phyloP scores from a whole-genome alignment of 345 rosid genomes.

The Acer campestre region DNA sequence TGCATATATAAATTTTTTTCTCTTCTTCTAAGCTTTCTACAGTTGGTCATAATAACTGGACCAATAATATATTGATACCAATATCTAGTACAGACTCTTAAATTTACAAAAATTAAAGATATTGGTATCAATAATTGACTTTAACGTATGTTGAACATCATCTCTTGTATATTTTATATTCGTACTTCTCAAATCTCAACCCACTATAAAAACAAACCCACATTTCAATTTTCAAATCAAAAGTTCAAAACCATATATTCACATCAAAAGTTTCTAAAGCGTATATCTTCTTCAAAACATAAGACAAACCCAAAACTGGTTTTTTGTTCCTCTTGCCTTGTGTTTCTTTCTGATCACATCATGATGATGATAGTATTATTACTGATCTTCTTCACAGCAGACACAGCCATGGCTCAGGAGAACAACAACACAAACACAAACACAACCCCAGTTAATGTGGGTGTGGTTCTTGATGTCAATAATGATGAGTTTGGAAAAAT shows the following conservation, averaged over 20 bases:
- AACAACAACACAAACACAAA: conserved; percentile 4
- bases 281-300: background rate
- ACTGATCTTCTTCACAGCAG: background rate
- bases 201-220: background rate
- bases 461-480: conserved; percentile 52
- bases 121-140: too few relatives aligned
- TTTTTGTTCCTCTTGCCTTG: background rate
- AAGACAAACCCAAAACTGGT: background rate
- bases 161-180: too few relatives aligned
- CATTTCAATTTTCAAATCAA: background rate
- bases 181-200: background rate
- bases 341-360: background rate
- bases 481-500: conserved; percentile 10
- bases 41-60: too few relatives aligned
- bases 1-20: too few relatives aligned
- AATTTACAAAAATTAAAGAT: too few relatives aligned
- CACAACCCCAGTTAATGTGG: conserved; percentile 39
- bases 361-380: too few relatives aligned
- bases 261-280: too few relatives aligned
- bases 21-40: too few relatives aligned
- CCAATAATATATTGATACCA: too few relatives aligned
- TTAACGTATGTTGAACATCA: too few relatives aligned
- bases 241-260: background rate
- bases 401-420: conserved; percentile 20
- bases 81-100: too few relatives aligned